These are phyloP conservation scores for Cystobasidium tubakii DNA, from an alignment of 768 basidiomycete genomes.

Conservation along the genomic window DNA sequence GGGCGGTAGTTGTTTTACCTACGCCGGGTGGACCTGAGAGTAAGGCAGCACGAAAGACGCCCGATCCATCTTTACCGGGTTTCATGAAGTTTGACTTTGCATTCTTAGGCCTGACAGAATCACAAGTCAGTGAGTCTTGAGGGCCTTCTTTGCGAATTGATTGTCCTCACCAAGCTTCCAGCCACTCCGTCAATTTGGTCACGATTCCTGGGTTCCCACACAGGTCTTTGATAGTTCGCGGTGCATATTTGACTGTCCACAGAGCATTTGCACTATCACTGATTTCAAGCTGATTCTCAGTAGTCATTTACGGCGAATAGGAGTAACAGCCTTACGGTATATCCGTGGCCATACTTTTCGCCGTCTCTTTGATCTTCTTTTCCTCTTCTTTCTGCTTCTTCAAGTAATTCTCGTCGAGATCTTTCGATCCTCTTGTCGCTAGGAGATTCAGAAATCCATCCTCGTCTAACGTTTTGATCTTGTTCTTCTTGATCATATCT, in stretches of 20 bases:
- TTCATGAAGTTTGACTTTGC: slow-evolving; percentile 78
- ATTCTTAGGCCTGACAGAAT: slow-evolving; percentile 64
- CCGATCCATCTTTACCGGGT: slow-evolving; percentile 84
- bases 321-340: neutral
- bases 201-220: slow-evolving; percentile 91
- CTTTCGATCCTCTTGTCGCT: slow-evolving; percentile 55
- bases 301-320: neutral
- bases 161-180: slow-evolving; percentile 69
- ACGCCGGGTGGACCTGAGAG: slow-evolving; percentile 94
- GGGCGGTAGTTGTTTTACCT: slow-evolving; percentile 94
- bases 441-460: slow-evolving; percentile 83
- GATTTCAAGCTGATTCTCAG: neutral
- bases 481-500: slow-evolving; percentile 74
- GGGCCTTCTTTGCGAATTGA: neutral
- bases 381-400: slow-evolving; percentile 77
- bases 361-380: slow-evolving; percentile 64
- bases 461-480: slow-evolving; percentile 68
- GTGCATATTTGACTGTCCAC: slow-evolving; percentile 95
- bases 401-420: slow-evolving; percentile 68
- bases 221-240: slow-evolving; percentile 75
- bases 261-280: slow-evolving; percentile 56
- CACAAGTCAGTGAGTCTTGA: neutral
- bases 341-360: slow-evolving; percentile 62
- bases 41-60: slow-evolving; percentile 74
- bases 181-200: slow-evolving; percentile 81